Evolutionary conservation across 2,329 filamentous ascomycete species (phyloP).

Genomic region (Colletotrichum lentis): DNA sequence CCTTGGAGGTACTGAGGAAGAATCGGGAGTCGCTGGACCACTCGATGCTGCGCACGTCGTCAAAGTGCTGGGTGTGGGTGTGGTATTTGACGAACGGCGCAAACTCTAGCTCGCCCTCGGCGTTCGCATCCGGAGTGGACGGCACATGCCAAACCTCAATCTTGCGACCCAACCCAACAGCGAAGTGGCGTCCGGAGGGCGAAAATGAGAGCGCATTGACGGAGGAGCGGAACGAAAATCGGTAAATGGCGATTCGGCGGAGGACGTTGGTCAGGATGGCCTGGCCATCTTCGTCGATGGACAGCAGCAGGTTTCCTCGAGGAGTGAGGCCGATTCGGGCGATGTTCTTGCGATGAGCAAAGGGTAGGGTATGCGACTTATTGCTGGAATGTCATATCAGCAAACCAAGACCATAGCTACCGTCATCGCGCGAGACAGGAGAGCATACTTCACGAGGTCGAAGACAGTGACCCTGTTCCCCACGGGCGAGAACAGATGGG

Average conservation of each 20-base stretch:
- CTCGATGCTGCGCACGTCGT: conserved; percentile 83
- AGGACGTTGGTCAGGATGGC: conserved; percentile 92
- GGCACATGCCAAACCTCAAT: conserved; percentile 97
- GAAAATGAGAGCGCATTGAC: conserved; percentile 89
- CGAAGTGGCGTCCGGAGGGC: conserved; percentile 89
- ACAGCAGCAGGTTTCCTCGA: conserved; percentile 88
- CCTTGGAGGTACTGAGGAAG: conserved; percentile 90
- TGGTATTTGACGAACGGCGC: conserved; percentile 92
- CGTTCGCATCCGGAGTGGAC: conserved; percentile 81
- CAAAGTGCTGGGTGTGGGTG: conserved; percentile 87
- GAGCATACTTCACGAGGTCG: conserved; percentile 86
- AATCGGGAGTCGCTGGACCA: conserved; percentile 98
- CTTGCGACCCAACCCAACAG: conserved; percentile 83
- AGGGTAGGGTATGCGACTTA: conserved; percentile 86
- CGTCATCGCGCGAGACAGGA: background rate
- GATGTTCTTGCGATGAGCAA: conserved; percentile 95
- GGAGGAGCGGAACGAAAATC: conserved; percentile 91
- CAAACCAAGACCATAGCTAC: background rate
- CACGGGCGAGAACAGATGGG: conserved; percentile 92
- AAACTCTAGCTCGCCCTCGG: conserved; percentile 87
- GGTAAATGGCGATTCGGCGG: conserved; percentile 85
- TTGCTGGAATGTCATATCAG: conserved; percentile 62
- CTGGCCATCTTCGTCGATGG: conserved; percentile 92
- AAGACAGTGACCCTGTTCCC: conserved; percentile 96
- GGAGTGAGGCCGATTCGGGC: conserved; percentile 86